phyloP scores from a whole-genome alignment of 2,329 filamentous ascomycete genomes.

The Trichophyton equinum region DNA sequence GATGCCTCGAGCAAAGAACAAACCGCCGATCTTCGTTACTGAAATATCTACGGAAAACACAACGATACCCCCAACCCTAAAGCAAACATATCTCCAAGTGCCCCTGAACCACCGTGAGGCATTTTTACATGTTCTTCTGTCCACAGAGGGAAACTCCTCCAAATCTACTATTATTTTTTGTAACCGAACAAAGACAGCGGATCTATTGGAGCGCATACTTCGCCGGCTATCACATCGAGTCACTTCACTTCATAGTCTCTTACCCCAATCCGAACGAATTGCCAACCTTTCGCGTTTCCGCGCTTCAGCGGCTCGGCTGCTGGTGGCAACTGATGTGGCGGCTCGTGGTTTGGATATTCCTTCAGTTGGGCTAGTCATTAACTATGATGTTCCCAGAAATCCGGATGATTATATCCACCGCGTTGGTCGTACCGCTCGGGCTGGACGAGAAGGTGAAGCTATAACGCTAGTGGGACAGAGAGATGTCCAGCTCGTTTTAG shows the following conservation, averaged over 20 bases:
- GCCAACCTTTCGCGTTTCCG: conserved; percentile 87
- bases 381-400: conserved; percentile 92
- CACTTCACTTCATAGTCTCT: conserved; percentile 76
- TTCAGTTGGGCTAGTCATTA: conserved; percentile 77
- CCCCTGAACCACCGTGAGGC: conserved; percentile 89
- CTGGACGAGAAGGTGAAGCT: conserved; percentile 67
- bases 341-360: conserved; percentile 92
- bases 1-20: conserved; percentile 54
- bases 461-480: conserved; percentile 86
- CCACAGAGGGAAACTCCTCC: conserved; percentile 59
- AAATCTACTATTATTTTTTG: conserved; percentile 86
- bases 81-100: conserved; percentile 75
- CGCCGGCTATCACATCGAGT: conserved; percentile 78
- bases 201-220: conserved; percentile 77
- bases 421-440: conserved; percentile 87
- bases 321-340: conserved; percentile 91
- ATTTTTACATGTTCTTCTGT: conserved; percentile 80
- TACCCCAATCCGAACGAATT: conserved; percentile 72
- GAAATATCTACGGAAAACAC: conserved; percentile 63
- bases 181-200: conserved; percentile 80
- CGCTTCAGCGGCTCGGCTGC: conserved; percentile 71
- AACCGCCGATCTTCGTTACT: conserved; percentile 71
- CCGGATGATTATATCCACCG: conserved; percentile 96
- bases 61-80: conserved; percentile 64
- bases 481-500: conserved; percentile 80